Evolutionary conservation across 192 early-diverging fungal genomes (phyloP), one percentile per base, ranked within the genome.

Genomic region (Rhizophlyctis rosea): DNA sequence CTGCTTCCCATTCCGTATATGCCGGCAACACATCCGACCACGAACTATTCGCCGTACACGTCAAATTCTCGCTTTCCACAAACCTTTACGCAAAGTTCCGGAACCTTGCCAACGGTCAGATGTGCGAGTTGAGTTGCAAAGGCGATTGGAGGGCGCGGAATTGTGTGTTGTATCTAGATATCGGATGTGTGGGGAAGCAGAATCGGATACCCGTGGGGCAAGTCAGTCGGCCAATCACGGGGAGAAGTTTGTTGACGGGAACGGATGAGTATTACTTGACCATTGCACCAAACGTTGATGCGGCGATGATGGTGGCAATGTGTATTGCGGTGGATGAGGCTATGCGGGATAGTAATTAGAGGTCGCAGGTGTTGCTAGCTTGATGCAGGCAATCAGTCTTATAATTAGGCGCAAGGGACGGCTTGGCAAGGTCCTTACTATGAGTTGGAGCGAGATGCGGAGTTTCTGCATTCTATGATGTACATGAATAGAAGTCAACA

Each of bases 121-220:
- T 9, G 7, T 52, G 50, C 33, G 62, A 64, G 36, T 1, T 64
- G 27, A 32, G 51, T 0, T 28, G 31, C 1, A 64, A 64, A 64
- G 62, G 62, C 24, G 32, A 64, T 31, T 64, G 62, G 62, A n/a
- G 31, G 23, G 62, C 62, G 7, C 50, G 62, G 23, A 0, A 50
- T 23, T 52, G 47, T 3, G 21, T 64, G 29, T 24, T 64, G 11
- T 55, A 32, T 50, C 4, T 55, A 7, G 62, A 64, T 36, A 21
- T 21, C 34, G 62, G 62, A 21, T 39, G 50, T 14, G 34, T 35
- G 33, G 62, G 62, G 3, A 24, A 32, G 32, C 32, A 32, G 23
- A 64, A 64, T 27, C 29, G 51, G 53, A 31, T 34, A 4, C 11
- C 50, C 50, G 16, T 16, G 44, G 11, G 9, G 44, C 9, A 47